Base-by-base conservation (phyloP, 2,329 filamentous ascomycete genomes). In the Colletotrichum neosansevieriae region DNA sequence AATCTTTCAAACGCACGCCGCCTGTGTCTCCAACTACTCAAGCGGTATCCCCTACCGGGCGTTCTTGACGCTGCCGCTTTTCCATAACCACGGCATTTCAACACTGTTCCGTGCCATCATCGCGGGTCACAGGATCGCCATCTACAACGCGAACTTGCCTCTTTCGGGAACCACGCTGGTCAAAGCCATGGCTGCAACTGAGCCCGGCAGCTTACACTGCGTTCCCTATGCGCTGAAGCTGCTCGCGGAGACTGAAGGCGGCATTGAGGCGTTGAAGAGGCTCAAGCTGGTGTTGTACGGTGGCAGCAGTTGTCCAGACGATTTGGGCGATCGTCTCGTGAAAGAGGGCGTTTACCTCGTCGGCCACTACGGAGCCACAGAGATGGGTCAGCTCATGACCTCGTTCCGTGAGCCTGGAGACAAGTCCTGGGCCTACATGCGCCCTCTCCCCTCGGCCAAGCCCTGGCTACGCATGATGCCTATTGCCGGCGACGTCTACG, bases 191-290 rank as follows among this genome's bases (percentile, higher is more conserved):
- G 73, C 76, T 2, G 73, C 75, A 0, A 73, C 80, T 24, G 74
- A 81, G 44, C 80, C 83, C 0, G 79, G 88, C 57, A 81, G 85
- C 44, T 81, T 89, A 58, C 84, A 87, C 69, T 82, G 79, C 24
- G 88, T 90, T 2, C 88, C 88, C 0, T 89, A 89, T 67, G 82
- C 84, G 0, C 74, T 90, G 44, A 88, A 88, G 70, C 76, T 90
- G 1, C 78, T 90, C 0, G 82, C 83, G 0, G 88, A 90, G 73
- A 82, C 82, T 0, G 76, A 83, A 1, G 81, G 83, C 11, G 88
- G 87, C 0, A 79, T 87, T 6, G 74, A 80, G 4, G 76, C 75
- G 11, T 74, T 88, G 42, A 76, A 76, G 10, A 77, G 75, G 13
- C 77, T 82, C 29, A 80, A 83, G 56, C 73, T 84, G 3, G 84